Conservation (phyloP, 2,329 filamentous ascomycete species). For the Achaetomium macrosporum region DNA sequence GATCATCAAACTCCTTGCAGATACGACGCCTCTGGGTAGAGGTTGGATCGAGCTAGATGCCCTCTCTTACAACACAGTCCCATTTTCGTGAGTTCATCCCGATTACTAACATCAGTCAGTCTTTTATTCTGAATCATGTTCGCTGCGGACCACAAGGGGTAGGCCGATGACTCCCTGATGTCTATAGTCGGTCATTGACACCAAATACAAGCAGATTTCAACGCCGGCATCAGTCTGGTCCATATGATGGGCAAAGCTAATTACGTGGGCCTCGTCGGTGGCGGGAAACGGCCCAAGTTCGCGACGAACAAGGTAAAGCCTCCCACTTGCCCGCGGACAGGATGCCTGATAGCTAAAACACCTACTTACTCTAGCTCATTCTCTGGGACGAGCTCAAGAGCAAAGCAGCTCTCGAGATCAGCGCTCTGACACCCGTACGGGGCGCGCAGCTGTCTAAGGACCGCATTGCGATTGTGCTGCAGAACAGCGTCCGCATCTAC, state of each 20-base stretch:
- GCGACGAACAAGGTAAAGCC: constrained; percentile 73
- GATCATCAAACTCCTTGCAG: not conserved
- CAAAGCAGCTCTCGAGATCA: constrained; percentile 67
- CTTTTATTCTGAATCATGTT: constrained; percentile 66
- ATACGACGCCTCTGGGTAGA: too few species aligned
- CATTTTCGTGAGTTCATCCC: not conserved
- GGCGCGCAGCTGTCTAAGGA: constrained; percentile 71
- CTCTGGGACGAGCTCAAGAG: constrained; percentile 88
- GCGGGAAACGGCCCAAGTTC: constrained; percentile 78
- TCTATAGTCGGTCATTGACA: not conserved
- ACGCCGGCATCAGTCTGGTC: constrained; percentile 73
- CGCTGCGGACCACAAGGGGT: constrained; percentile 52
- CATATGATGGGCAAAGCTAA: constrained; percentile 85
- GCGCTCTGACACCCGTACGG: constrained; percentile 73
- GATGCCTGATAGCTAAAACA: not conserved
- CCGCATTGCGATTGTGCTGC: constrained; percentile 72
- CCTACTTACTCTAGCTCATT: constrained; percentile 51
- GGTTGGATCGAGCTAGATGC: too few species aligned
- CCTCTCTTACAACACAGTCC: too few species aligned
- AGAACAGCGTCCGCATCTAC: constrained; percentile 78
- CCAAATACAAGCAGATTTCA: constrained; percentile 55
- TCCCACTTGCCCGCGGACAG: not conserved
- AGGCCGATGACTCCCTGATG: not conserved
- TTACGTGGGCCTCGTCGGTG: constrained; percentile 84
- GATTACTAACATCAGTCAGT: constrained; percentile 44